phyloP scores from a whole-genome alignment of 179 eudicot genomes.

The Amaranthus tricolor region DNA sequence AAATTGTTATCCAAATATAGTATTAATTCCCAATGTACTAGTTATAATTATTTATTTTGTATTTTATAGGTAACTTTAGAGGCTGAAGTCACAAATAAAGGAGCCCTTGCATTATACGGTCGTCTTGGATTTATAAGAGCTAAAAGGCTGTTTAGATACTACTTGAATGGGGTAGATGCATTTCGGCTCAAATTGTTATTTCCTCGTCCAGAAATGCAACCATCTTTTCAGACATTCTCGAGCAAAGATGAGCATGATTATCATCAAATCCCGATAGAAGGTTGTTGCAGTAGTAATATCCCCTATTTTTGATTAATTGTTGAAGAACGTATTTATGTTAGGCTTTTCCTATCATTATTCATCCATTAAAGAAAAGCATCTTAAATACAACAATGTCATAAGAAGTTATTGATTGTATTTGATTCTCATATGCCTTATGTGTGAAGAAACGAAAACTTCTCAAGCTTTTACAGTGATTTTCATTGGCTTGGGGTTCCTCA shows the following conservation, averaged over 20 bases:
- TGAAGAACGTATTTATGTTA: constrained; percentile 3
- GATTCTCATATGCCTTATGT: background rate
- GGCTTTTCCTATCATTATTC: constrained; percentile 2
- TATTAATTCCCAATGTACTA: background rate
- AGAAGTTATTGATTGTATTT: background rate
- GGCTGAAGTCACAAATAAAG: constrained; percentile 94
- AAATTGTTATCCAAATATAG: no score
- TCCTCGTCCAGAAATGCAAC: constrained; percentile 51
- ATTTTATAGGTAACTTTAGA: constrained; percentile 80
- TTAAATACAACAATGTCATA: background rate
- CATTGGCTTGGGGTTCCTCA: no score
- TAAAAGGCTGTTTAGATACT: constrained; percentile 85
- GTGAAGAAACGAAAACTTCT: background rate
- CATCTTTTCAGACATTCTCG: constrained; percentile 34
- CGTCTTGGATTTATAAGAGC: constrained; percentile 91
- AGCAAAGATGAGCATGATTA: constrained; percentile 31
- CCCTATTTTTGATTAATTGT: constrained; percentile 14
- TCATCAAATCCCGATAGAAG: constrained; percentile 32
- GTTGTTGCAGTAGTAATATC: constrained; percentile 21
- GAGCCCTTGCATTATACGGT: constrained; percentile 90
- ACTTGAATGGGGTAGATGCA: constrained; percentile 97
- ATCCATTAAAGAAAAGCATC: background rate
- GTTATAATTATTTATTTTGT: background rate
- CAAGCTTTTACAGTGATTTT: no score
- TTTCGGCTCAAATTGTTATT: constrained; percentile 79